phyloP scores from a whole-genome alignment of 331 rosid species.

The Acacia concinna region DNA sequence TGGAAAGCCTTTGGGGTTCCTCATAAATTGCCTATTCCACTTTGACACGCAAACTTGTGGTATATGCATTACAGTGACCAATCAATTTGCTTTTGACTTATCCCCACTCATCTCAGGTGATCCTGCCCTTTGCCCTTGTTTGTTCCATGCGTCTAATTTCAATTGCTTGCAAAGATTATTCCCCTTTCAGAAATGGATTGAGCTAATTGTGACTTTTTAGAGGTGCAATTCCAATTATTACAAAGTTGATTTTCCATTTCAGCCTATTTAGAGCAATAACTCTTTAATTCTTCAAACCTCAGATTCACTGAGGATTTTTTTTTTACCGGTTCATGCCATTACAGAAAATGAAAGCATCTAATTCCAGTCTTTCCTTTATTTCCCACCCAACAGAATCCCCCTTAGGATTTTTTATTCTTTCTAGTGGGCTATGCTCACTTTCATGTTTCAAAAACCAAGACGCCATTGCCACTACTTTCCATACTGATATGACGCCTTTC shows the following conservation, averaged over 20 bases:
- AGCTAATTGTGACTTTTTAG: conserved; percentile 25
- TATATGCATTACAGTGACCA: conserved; percentile 21
- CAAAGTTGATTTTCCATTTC: conserved; percentile 25
- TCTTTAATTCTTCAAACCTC: neutral
- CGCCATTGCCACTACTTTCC: conserved; percentile 26
- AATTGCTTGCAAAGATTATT: neutral
- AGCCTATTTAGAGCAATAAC: conserved; percentile 21
- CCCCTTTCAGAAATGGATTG: neutral
- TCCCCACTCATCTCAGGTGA: conserved; percentile 10
- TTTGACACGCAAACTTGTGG: conserved; percentile 13
- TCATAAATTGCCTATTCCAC: conserved; percentile 31
- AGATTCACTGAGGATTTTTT: conserved; percentile 28
- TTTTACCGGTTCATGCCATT: conserved; percentile 33
- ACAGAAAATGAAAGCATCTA: conserved; percentile 54
- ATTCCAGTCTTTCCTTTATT: conserved; percentile 43
- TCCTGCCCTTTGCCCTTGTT: neutral
- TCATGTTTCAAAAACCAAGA: neutral
- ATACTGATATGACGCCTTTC: neutral
- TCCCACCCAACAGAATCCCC: conserved; percentile 30
- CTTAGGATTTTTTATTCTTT: conserved; percentile 43
- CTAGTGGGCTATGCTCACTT: conserved; percentile 30
- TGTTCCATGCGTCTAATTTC: neutral
- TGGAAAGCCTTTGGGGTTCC: conserved; percentile 15
- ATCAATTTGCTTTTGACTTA: conserved; percentile 40
- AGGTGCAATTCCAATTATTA: conserved; percentile 37